Evolutionary conservation across 345 rosid species (phyloP).

Genomic region (Gossypium bickii): DNA sequence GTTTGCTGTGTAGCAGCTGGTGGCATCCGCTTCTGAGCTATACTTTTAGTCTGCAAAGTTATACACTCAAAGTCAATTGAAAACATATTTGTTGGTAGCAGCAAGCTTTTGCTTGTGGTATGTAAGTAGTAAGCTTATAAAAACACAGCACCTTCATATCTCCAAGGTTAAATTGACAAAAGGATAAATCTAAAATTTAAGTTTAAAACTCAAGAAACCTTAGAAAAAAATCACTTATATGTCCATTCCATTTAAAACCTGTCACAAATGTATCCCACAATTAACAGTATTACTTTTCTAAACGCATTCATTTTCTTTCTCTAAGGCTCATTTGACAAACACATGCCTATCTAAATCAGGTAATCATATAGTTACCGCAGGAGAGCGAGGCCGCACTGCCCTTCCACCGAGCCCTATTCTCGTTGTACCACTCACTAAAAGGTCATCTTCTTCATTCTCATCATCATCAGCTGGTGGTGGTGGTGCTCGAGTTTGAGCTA

Average conservation of each 20-base stretch:
- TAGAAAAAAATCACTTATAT: not conserved
- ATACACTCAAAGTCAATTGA: not conserved
- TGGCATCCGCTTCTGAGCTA: slow-evolving; percentile 28
- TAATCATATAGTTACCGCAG: slow-evolving; percentile 33
- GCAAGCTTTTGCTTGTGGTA: not conserved
- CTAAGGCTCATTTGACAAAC: not conserved
- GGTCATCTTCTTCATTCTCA: slow-evolving; percentile 31
- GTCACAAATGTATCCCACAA: not conserved
- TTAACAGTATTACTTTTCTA: slow-evolving; percentile 1
- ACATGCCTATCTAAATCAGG: slow-evolving; percentile 4
- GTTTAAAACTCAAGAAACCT: slow-evolving; percentile 2
- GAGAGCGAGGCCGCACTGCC: slow-evolving; percentile 36
- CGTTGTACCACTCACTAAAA: slow-evolving; percentile 24
- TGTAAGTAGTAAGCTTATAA: not conserved
- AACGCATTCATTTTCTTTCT: not conserved
- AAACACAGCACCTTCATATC: not conserved
- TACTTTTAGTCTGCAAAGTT: slow-evolving; percentile 33
- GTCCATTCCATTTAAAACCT: not conserved
- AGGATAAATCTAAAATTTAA: not conserved
- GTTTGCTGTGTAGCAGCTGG: slow-evolving; percentile 23
- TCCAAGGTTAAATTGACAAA: not conserved
- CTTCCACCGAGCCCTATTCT: slow-evolving; percentile 47
- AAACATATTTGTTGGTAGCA: not conserved
- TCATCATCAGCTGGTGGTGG: slow-evolving; percentile 19
- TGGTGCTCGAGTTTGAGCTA: slow-evolving; percentile 24